Evolutionary conservation across 306 rosid species (phyloP), one percentile per base, ranked within the genome.

Genomic region (Lathyrus tuberosus): DNA sequence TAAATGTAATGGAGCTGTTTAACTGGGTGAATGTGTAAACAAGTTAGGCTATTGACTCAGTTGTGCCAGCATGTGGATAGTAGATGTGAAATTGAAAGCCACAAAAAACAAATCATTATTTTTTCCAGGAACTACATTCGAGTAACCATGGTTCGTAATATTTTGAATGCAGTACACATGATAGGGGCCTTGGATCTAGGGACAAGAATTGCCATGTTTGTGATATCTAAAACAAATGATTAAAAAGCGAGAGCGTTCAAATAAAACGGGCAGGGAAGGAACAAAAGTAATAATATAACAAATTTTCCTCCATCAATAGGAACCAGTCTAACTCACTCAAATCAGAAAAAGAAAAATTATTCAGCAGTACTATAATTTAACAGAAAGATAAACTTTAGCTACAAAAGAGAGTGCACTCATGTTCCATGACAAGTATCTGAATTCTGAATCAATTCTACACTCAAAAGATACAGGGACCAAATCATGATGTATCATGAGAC

Each of bases 401-500:
- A 31, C 77, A 59, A 48, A 40, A 58, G 73, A 77, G 51, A 67
- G 64, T 31, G 43, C 53, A 22, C 30, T 67, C 38, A 30, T 14
- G 54, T 12, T 56, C 62, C 74, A 64, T 20, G 52, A 35, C 20
- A 67, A 60, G 37, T 41, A 67, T 46, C 58, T 31, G 35, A 3
- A 30, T n/a, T 6, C 18, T 17, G 44, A 73, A 61, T 31, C 71
- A 62, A 37, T 33, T 60, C 65, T 33, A 35, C 2, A 20, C 18
- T 63, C 17, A 13, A 13, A 62, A 62, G 58, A 63, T 43, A 69
- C 48, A 54, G 53, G 44, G 46, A 33, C 65, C 62, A 72, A 22
- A 74, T 18, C 73, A 62, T 63, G 54, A 76, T 69, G 77, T 16
- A 35, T 69, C 43, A 60, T 75, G 18, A 76, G 73, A 62, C 72